Conservation (phyloP, 2,329 filamentous ascomycete genomes). For the Paecilomyces dactylethromorphus region DNA sequence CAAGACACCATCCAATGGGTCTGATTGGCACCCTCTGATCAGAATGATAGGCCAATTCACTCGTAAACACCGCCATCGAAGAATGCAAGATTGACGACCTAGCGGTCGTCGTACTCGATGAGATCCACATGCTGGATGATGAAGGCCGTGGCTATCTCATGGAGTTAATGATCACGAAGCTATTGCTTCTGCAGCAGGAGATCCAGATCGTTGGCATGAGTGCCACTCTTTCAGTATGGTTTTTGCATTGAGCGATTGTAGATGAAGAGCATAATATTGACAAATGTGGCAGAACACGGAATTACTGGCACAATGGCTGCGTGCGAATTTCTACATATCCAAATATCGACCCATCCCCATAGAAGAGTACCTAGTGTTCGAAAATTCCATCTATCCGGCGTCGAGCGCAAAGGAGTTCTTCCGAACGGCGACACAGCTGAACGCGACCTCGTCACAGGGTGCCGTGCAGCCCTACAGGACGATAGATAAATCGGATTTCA, state of each 20-base stretch:
- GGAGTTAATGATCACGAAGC: constrained; percentile 67
- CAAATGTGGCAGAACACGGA: constrained; percentile 57
- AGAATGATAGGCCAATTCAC: constrained; percentile 57
- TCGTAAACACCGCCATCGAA: constrained; percentile 67
- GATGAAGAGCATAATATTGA: constrained; percentile 8
- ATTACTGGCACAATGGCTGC: constrained; percentile 62
- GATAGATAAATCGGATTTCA: constrained; percentile 52
- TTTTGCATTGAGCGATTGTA: not conserved
- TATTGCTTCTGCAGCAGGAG: constrained; percentile 60
- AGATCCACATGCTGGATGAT: constrained; percentile 77
- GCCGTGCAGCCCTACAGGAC: constrained; percentile 31
- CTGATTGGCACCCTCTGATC: constrained; percentile 11
- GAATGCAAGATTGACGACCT: constrained; percentile 61
- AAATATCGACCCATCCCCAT: constrained; percentile 69
- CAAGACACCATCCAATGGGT: constrained; percentile 2
- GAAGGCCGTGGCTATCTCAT: constrained; percentile 68
- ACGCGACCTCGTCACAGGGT: constrained; percentile 23
- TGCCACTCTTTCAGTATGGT: constrained; percentile 62
- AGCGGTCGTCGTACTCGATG: constrained; percentile 64
- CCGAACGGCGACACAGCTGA: constrained; percentile 50
- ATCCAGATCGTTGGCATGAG: constrained; percentile 75
- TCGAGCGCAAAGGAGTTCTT: constrained; percentile 53
- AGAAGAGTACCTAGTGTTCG: constrained; percentile 66
- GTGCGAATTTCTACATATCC: constrained; percentile 65
- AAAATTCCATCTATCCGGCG: constrained; percentile 60